Evolutionary conservation across 441 rosid genomes (phyloP), one percentile per base, ranked within the genome.

Genomic region (Jatropha podagrica): DNA sequence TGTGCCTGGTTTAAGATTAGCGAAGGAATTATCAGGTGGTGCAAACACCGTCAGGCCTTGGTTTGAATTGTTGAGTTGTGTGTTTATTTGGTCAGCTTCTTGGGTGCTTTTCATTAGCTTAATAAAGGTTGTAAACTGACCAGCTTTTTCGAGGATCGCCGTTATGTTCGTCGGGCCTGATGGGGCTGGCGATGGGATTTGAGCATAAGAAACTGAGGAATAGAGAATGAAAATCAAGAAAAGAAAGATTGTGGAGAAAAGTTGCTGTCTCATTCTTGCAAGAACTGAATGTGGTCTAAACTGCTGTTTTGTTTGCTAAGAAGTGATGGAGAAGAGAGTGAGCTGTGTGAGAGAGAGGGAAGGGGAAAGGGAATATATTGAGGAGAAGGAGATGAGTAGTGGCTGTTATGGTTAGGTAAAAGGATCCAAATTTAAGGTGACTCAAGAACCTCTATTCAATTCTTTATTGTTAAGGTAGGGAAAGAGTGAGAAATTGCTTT

Each of bases 31-130:
- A 72, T 95, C 97, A 0, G 95, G 80, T 0, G 97, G 98, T 1
- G 98, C 95, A 46, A 93, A 93, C 3, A 95, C 56, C 0, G 99
- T 95, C 12, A 91, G 71, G 48, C 95, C 99, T 76, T 90, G 90
- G 76, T 86, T 93, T 2, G 98, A 89, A 58, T 86, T 86, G 78
- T 87, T 90, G 77, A 95, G 86, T 78, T 88, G 93, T 37, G 91
- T 83, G 84, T 91, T 89, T 80, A 92, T 89, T 77, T 92, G 98
- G 78, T 82, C 83, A 12, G 86, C 86, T 40, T 85, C 93, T 72
- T 88, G 94, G 0, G 96, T 89, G 87, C 73, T 80, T 71, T 80
- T 85, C 64, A 93, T 79, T 13, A 95, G 84, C 83, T 89, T 81
- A 20, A 93, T 89, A 44, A 92, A 86, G 65, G 83, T 71, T 38